phyloP scores from a whole-genome alignment of 345 rosid genomes.

The Populus nigra region DNA sequence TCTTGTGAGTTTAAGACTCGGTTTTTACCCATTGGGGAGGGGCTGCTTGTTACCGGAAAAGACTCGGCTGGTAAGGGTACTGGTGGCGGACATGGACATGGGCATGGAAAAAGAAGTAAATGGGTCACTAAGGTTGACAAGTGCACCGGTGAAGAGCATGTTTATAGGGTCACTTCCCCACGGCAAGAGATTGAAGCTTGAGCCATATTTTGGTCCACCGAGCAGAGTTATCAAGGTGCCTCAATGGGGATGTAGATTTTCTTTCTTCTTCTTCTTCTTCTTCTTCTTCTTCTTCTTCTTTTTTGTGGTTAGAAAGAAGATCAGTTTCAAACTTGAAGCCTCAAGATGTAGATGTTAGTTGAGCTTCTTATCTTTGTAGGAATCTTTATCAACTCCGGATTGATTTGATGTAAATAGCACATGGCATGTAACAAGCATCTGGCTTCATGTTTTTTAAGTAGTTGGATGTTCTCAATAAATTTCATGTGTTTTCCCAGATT shows the following conservation, averaged over 20 bases:
- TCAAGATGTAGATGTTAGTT: neutral
- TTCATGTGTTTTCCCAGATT: neutral
- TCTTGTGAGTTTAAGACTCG: conserved; percentile 28
- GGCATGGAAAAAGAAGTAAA: conserved; percentile 30
- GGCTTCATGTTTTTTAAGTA: neutral
- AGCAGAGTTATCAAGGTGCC: too few species aligned
- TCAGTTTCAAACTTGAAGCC: too few species aligned
- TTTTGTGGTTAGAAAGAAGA: neutral
- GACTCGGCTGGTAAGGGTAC: neutral
- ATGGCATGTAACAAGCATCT: neutral
- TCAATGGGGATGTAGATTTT: neutral
- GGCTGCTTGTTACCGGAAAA: conserved; percentile 36
- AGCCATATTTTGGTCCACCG: neutral
- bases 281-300: neutral
- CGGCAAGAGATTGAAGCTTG: conserved; percentile 8
- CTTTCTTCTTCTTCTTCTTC: neutral
- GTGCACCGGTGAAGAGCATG: conserved; percentile 57
- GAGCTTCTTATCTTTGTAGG: neutral
- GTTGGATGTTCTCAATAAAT: neutral
- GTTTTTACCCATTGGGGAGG: conserved; percentile 54
- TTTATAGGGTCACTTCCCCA: conserved; percentile 38
- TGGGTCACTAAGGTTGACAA: conserved; percentile 50
- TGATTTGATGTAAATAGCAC: neutral
- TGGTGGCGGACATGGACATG: neutral
- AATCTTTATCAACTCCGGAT: too few species aligned